A percentile compares a stretch with the other conserved stretches of the same genome.
These are phyloP conservation scores for Arthrobotrys sinensis DNA, from an alignment of 2,329 filamentous ascomycete genomes.

Conservation along the genomic window DNA sequence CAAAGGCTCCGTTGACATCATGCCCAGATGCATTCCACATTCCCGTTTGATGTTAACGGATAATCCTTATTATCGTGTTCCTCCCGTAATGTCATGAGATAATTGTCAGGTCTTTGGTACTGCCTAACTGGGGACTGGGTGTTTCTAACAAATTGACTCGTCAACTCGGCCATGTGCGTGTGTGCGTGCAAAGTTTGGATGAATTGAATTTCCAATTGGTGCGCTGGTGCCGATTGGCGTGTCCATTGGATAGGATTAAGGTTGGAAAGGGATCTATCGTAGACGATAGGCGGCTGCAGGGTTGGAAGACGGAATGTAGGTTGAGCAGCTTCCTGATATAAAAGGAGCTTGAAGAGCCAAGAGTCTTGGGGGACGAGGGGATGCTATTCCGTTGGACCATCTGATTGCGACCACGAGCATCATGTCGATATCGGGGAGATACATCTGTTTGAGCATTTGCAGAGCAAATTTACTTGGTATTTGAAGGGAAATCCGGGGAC, in stretches of 20 bases:
- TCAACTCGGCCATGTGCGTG: slow-evolving; percentile 9
- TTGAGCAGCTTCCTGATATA: slow-evolving; percentile 57
- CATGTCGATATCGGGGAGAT: slow-evolving; percentile 33
- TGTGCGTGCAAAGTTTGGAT: slow-evolving; percentile 19
- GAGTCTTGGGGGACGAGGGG: slow-evolving; percentile 48
- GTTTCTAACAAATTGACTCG: slow-evolving; percentile 18
- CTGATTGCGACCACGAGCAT: slow-evolving; percentile 33
- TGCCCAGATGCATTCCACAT: slow-evolving; percentile 55
- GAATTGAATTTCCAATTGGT: slow-evolving; percentile 32
- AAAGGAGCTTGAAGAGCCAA: slow-evolving; percentile 56
- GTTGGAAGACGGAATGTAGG: slow-evolving; percentile 50
- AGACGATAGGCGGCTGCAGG: slow-evolving; percentile 56
- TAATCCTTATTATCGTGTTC: slow-evolving; percentile 28
- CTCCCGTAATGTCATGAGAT: slow-evolving; percentile 25
- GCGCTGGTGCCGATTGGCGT: slow-evolving; percentile 11
- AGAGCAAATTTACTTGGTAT: slow-evolving; percentile 25
- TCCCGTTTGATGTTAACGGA: slow-evolving; percentile 51
- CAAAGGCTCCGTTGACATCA: slow-evolving; percentile 47
- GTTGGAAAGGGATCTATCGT: slow-evolving; percentile 32
- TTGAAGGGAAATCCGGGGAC: slow-evolving; percentile 34
- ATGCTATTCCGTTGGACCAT: slow-evolving; percentile 21
- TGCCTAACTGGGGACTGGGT: slow-evolving; percentile 43
- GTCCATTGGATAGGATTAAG: slow-evolving; percentile 36
- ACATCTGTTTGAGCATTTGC: slow-evolving; percentile 28
- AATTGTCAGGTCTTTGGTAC: slow-evolving; percentile 33